Conservation (phyloP, 129 eudicot species). For the Chrysanthemum seticuspe region DNA sequence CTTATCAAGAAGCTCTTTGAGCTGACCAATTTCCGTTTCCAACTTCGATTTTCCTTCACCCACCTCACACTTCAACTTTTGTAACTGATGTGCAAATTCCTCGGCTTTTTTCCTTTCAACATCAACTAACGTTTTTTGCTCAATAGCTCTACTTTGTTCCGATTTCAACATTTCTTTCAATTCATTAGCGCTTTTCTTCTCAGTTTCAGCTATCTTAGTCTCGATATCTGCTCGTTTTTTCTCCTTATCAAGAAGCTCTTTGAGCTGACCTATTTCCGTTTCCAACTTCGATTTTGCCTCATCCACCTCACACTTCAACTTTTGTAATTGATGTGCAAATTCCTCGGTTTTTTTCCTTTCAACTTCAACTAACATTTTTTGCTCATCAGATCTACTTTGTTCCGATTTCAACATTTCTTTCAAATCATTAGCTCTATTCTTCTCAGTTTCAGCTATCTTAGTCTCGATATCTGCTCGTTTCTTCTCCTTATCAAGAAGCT, state of each 20-base stretch:
- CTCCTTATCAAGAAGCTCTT: constrained; percentile 63
- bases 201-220: constrained; percentile 51
- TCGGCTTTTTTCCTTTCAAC: constrained; percentile 45
- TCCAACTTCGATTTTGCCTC: constrained; percentile 16
- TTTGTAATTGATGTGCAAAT: background rate
- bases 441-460: constrained; percentile 57
- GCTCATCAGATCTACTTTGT: constrained; percentile 18
- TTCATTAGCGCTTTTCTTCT: constrained; percentile 43
- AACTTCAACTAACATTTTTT: constrained; percentile 36
- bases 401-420: constrained; percentile 38
- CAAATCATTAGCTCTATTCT: constrained; percentile 37
- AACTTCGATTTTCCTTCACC: background rate
- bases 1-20: constrained; percentile 57
- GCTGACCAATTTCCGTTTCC: constrained; percentile 51
- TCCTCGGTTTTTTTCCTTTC: constrained; percentile 53
- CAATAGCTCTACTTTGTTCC: constrained; percentile 19
- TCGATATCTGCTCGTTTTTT: constrained; percentile 40
- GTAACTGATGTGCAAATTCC: constrained; percentile 25
- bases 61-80: too few species aligned
- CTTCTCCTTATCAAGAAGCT: constrained; percentile 60
- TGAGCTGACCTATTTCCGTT: constrained; percentile 51
- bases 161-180: constrained; percentile 37
- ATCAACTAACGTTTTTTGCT: constrained; percentile 41
- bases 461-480: constrained; percentile 41
- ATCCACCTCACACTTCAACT: too few species aligned